These are phyloP conservation scores for Apophysomyces elegans DNA, from an alignment of 371 early-diverging fungal genomes.

Conservation along the genomic window DNA sequence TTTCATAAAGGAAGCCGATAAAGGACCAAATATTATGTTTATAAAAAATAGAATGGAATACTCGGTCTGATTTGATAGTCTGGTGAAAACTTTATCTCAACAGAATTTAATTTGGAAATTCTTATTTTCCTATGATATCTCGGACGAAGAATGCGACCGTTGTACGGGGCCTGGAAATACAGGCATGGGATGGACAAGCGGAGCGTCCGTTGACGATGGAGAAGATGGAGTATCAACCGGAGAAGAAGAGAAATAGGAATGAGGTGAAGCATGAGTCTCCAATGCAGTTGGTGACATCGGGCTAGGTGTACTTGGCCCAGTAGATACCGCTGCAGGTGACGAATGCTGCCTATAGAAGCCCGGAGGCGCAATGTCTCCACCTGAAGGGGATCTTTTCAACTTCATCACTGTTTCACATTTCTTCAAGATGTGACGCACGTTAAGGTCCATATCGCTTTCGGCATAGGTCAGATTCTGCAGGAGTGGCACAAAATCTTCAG, in stretches of 20 bases:
- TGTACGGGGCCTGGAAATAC: too few species aligned
- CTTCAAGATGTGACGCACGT: constrained; percentile 66
- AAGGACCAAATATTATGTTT: too few species aligned
- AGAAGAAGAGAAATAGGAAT: not conserved
- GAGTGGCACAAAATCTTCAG: constrained; percentile 69
- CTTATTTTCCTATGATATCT: too few species aligned
- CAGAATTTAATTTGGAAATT: too few species aligned
- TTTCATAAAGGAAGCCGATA: too few species aligned
- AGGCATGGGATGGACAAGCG: not conserved
- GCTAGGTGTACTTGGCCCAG: not conserved
- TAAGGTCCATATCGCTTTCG: constrained; percentile 59
- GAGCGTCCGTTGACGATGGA: not conserved
- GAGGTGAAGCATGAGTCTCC: not conserved
- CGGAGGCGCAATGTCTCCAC: constrained; percentile 16
- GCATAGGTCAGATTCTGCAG: constrained; percentile 59
- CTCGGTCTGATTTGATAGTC: too few species aligned
- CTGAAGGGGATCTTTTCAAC: constrained; percentile 41
- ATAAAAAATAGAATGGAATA: too few species aligned
- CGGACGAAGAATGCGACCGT: too few species aligned
- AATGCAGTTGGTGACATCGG: not conserved
- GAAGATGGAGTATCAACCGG: constrained; percentile 2
- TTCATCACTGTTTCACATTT: constrained; percentile 67
- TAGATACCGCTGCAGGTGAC: constrained; percentile 34
- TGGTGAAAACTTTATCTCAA: too few species aligned
- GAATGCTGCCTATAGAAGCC: constrained; percentile 40